phyloP scores from a whole-genome alignment of 768 basidiomycete species.

The Royoungia palumana region DNA sequence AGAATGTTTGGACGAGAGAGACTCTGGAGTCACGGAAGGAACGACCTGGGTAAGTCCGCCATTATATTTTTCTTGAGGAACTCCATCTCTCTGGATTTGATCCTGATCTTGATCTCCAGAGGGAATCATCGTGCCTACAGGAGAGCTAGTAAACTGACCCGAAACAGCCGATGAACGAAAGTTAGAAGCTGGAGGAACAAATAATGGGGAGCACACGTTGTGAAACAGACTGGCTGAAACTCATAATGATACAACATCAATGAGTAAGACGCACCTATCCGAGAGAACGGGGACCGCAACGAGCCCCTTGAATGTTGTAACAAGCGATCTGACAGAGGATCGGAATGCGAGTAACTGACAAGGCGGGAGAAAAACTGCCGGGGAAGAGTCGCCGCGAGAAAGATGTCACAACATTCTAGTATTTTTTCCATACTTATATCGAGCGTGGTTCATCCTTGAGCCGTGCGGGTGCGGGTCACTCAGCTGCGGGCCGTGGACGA shows the following conservation, averaged over 20 bases:
- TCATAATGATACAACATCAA: not conserved
- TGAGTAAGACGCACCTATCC: not conserved
- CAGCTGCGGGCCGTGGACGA: not conserved
- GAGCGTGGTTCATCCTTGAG: slow-evolving; percentile 12
- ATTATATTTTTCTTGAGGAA: not conserved
- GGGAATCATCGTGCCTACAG: not conserved
- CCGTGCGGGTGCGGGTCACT: not conserved
- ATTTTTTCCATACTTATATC: slow-evolving; percentile 7
- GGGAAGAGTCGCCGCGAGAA: not conserved
- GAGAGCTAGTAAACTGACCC: not conserved
- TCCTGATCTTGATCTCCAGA: not conserved
- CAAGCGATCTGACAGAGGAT: not conserved
- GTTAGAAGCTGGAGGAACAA: not conserved
- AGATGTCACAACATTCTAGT: not conserved
- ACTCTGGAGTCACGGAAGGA: not conserved
- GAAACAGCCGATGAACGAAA: not conserved
- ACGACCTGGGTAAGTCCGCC: not conserved
- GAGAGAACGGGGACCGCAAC: no score
- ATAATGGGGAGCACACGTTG: no score
- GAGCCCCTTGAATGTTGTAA: not conserved
- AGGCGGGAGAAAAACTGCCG: not conserved
- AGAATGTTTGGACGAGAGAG: not conserved
- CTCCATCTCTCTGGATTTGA: not conserved
- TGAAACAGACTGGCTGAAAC: not conserved
- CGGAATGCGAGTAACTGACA: not conserved